These are phyloP conservation scores for Potentilla sterilis DNA, from an alignment of 306 rosid genomes.

Conservation along the genomic window DNA sequence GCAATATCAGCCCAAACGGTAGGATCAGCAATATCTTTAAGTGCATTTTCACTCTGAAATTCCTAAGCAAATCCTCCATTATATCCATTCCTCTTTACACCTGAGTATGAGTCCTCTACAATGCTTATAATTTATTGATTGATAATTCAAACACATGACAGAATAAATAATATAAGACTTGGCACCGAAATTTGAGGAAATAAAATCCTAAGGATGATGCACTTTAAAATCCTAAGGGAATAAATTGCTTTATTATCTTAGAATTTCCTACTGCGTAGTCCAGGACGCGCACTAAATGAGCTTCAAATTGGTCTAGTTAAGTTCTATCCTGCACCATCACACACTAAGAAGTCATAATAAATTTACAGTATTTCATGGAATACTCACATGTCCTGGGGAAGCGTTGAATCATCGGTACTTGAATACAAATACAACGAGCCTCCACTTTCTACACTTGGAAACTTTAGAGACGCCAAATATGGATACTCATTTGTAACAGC, in stretches of 20 bases:
- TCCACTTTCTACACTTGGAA: conserved; percentile 88
- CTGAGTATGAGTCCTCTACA: not conserved
- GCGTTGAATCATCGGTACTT: conserved; percentile 84
- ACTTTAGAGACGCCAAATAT: conserved; percentile 90
- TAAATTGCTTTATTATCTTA: not conserved
- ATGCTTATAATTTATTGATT: not conserved
- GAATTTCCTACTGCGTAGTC: not conserved
- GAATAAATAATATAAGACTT: not conserved
- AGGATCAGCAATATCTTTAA: not conserved
- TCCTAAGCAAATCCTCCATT: not conserved
- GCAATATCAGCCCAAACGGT: conserved; percentile 27
- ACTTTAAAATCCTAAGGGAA: not conserved
- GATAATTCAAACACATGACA: not conserved
- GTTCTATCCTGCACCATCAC: not conserved
- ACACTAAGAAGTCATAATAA: not conserved
- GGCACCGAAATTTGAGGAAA: not conserved
- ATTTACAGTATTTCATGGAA: conserved; percentile 4
- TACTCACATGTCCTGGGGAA: conserved; percentile 97
- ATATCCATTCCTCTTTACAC: not conserved
- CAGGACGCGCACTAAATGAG: not conserved
- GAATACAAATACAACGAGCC: conserved; percentile 82
- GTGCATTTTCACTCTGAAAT: not conserved
- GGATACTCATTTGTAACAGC: conserved; percentile 97
- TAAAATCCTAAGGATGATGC: not conserved
- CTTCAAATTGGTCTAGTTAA: not conserved